Conservation (phyloP, 2,329 filamentous ascomycete species). For the Curvularia lunata region DNA sequence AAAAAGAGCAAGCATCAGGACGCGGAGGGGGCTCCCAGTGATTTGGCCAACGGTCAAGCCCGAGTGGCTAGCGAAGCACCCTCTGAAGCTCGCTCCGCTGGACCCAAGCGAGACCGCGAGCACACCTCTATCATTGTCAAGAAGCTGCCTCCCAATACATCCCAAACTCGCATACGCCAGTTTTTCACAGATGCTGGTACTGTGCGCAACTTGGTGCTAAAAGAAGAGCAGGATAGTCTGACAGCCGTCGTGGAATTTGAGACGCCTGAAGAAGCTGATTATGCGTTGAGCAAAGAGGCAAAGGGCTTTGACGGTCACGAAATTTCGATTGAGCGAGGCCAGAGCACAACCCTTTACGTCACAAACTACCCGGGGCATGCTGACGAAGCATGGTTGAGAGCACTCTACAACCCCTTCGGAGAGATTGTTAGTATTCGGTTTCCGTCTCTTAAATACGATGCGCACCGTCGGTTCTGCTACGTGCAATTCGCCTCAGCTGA, state of each 20-base stretch:
- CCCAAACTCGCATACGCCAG: conserved; percentile 76
- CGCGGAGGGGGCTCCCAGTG: conserved; percentile 17
- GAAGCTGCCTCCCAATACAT: conserved; percentile 73
- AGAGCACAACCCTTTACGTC: conserved; percentile 82
- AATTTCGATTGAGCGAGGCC: conserved; percentile 76
- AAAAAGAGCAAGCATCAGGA: conserved; percentile 70
- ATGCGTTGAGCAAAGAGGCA: conserved; percentile 79
- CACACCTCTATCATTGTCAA: conserved; percentile 84
- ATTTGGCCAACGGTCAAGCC: conserved; percentile 24
- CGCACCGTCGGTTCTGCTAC: conserved; percentile 92
- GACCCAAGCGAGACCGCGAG: conserved; percentile 82
- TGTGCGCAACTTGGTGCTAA: conserved; percentile 76
- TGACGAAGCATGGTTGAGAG: conserved; percentile 72
- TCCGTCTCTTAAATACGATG: conserved; percentile 88
- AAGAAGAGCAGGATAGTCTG: conserved; percentile 66
- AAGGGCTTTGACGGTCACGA: conserved; percentile 77
- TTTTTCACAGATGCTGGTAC: conserved; percentile 92
- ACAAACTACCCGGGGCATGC: conserved; percentile 85
- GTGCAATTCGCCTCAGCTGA: conserved; percentile 75
- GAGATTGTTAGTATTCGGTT: conserved; percentile 85
- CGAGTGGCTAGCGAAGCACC: conserved; percentile 45
- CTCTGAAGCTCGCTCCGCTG: conserved; percentile 36
- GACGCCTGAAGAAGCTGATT: conserved; percentile 76
- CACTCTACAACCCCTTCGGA: conserved; percentile 72
- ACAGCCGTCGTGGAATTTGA: conserved; percentile 87